Base-by-base conservation (phyloP, 1,284 basidiomycete genomes). In the Wallemia ichthyophaga region DNA sequence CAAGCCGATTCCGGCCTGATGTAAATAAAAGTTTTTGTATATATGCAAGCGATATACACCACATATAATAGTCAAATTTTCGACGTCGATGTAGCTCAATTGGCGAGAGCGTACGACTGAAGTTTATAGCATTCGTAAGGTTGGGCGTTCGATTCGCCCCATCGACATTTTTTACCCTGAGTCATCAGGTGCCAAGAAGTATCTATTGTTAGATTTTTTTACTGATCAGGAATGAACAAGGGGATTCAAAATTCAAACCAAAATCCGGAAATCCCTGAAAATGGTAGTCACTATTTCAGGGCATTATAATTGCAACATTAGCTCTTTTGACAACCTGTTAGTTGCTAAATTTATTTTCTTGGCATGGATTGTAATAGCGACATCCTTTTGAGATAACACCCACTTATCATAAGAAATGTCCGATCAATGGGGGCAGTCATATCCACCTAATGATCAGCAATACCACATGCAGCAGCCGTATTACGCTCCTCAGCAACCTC, bases 41-140 rank as follows among this genome's bases (percentile, higher is more conserved):
- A n/a, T n/a, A n/a, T n/a, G n/a, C n/a, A n/a, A n/a, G n/a, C n/a
- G n/a, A n/a, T n/a, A n/a, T n/a, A n/a, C n/a, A n/a, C n/a, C n/a
- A n/a, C n/a, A n/a, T n/a, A n/a, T n/a, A n/a, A n/a, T n/a, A n/a
- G n/a, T n/a, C n/a, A n/a, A n/a, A n/a, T n/a, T n/a, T n/a, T n/a
- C n/a, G n/a, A n/a, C n/a, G 37, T 48, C 37, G 37, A 48, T 48
- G 37, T 48, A 48, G 37, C 37, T 48, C 37, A 48, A 48, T 48
- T 48, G 37, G 37, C 37, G 37, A 48, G 37, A 48, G 37, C 37
- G 37, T 48, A 48, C 37, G 37, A 48, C 37, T 48, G 37, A 48
- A 48, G 37, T 48, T 7, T 11, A 11, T 19, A 3, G 37, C 37
- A 15, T 48, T 48, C 37, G 37, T 48, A 48, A 48, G 37, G 37